These are phyloP conservation scores for Hibiscus tridactylites DNA, from an alignment of 345 rosid genomes.

Conservation along the genomic window DNA sequence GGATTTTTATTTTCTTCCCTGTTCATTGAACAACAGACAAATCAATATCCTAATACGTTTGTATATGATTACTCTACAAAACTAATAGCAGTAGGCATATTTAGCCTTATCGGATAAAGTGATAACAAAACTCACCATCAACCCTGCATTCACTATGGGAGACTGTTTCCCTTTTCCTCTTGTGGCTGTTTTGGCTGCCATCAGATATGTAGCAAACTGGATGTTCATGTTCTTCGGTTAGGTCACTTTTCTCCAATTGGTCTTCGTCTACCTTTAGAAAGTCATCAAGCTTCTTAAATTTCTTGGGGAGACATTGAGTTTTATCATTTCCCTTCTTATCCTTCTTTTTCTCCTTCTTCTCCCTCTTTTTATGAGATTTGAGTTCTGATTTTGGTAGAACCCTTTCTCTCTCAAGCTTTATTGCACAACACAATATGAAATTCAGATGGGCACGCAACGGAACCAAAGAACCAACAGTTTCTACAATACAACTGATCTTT, in stretches of 20 bases:
- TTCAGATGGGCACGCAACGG: constrained; percentile 1
- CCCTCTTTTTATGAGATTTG: constrained; percentile 15
- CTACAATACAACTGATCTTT: constrained; percentile 10
- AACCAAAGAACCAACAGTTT: constrained; percentile 3
- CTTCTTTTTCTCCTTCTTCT: constrained; percentile 17
- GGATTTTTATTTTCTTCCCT: constrained; percentile 46
- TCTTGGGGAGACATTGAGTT: constrained; percentile 17
- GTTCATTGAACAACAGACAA: constrained; percentile 11
- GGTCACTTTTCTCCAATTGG: constrained; percentile 35
- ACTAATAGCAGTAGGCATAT: background rate
- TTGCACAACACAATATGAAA: constrained; percentile 13
- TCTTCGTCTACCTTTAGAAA: constrained; percentile 22
- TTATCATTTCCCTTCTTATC: constrained; percentile 19
- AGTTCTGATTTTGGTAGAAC: constrained; percentile 21
- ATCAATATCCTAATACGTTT: background rate
- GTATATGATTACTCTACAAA: background rate
- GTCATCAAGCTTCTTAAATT: constrained; percentile 24
- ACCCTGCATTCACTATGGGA: constrained; percentile 14
- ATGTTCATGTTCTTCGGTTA: constrained; percentile 49
- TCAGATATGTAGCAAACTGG: constrained; percentile 28
- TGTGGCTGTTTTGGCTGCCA: constrained; percentile 21
- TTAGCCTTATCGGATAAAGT: background rate
- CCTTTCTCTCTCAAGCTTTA: constrained; percentile 28
- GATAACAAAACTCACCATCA: constrained; percentile 24
- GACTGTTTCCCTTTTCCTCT: constrained; percentile 20